Percentiles rank a stretch among this genome's conserved stretches.
Evolutionary conservation across 2,329 filamentous ascomycete genomes (phyloP).

Genomic region (Drechslerella coelobrocha): DNA sequence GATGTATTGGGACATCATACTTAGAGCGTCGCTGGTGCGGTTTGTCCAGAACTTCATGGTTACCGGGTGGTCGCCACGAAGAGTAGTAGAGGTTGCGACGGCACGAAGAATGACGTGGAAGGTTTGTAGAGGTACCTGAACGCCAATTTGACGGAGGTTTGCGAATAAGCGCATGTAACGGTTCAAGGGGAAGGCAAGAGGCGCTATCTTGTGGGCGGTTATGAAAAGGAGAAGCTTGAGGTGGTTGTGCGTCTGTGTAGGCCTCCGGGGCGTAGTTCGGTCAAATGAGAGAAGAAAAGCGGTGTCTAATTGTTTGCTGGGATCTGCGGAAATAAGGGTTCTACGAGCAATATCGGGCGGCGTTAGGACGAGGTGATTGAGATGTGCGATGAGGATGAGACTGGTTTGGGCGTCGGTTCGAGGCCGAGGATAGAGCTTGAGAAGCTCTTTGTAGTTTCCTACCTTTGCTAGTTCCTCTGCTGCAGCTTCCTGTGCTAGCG

Average conservation of each 20-base stretch:
- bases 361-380: conserved; percentile 50
- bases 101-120: conserved; percentile 52
- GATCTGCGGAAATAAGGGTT: conserved; percentile 57
- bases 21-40: conserved; percentile 35
- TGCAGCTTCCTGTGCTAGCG: too few species aligned
- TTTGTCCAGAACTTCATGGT: conserved; percentile 41
- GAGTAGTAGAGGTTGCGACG: conserved; percentile 40
- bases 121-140: conserved; percentile 39
- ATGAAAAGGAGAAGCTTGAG: conserved; percentile 48
- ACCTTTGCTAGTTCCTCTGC: conserved; percentile 21
- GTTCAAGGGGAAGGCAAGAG: conserved; percentile 25
- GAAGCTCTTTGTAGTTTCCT: conserved; percentile 33
- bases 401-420: conserved; percentile 46
- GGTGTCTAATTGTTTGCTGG: conserved; percentile 59
- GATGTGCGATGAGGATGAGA: conserved; percentile 47
- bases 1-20: conserved; percentile 23
- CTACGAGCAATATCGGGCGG: conserved; percentile 15
- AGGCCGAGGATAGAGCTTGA: conserved; percentile 40
- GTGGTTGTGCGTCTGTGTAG: conserved; percentile 41
- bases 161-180: conserved; percentile 16
- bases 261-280: conserved; percentile 41
- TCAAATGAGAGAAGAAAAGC: conserved; percentile 60
- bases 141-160: conserved; percentile 13
- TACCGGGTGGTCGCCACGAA: conserved; percentile 28
- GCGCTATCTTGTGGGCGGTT: conserved; percentile 38